Evolutionary conservation across 768 basidiomycete genomes (phyloP).

Genomic region (Collybiopsis luxurians): DNA sequence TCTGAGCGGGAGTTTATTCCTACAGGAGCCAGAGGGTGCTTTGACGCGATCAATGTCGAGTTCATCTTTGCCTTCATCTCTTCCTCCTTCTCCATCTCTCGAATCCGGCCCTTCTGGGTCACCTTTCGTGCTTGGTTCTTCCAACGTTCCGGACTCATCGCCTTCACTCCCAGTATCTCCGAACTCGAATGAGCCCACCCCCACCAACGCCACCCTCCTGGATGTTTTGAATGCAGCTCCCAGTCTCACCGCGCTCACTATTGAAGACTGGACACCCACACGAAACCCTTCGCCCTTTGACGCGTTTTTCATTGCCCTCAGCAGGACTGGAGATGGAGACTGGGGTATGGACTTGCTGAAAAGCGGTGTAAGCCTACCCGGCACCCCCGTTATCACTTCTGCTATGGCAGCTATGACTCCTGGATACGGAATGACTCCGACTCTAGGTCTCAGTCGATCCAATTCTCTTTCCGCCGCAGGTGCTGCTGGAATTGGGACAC

Average conservation of each 20-base stretch:
- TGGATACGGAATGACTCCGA: background rate
- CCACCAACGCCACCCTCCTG: background rate
- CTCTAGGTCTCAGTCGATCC: background rate
- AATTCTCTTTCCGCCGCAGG: background rate
- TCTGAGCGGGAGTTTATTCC: slow-evolving; percentile 1
- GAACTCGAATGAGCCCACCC: background rate
- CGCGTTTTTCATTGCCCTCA: background rate
- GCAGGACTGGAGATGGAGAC: background rate
- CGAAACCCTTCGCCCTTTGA: slow-evolving; percentile 1
- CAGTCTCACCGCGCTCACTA: slow-evolving; percentile 1
- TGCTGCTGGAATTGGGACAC: background rate
- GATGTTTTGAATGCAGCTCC: background rate
- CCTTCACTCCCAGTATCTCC: background rate
- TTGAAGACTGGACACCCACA: slow-evolving; percentile 5
- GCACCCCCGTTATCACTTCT: background rate
- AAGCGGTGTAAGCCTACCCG: background rate
- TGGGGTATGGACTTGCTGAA: background rate
- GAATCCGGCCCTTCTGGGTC: background rate
- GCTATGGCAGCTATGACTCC: too few species aligned
- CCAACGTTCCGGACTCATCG: background rate
- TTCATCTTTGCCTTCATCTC: slow-evolving; percentile 1
- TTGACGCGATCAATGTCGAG: slow-evolving; percentile 1
- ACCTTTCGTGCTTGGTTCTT: background rate
- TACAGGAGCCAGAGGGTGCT: background rate
- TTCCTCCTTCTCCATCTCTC: background rate